phyloP scores from a whole-genome alignment of 495 filamentous ascomycete species.

The Trichocladium uniseriatum region DNA sequence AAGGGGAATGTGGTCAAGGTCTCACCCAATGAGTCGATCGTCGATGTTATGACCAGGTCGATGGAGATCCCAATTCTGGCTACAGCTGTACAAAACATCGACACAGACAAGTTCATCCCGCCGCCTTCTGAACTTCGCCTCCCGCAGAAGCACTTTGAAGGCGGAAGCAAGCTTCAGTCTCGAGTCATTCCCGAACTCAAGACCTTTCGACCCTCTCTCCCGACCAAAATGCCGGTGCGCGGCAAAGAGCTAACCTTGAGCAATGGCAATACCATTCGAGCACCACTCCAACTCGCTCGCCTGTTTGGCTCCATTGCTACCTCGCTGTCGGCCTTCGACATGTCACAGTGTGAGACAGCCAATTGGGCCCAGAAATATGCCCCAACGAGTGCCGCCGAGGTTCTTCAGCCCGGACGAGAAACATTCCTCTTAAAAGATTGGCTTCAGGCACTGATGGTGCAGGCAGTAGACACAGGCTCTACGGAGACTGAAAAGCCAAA shows the following conservation, averaged over 20 bases:
- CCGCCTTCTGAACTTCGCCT: constrained; percentile 36
- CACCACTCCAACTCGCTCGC: constrained; percentile 51
- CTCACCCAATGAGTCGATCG: constrained; percentile 35
- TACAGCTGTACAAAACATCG: constrained; percentile 21
- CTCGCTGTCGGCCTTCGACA: constrained; percentile 72
- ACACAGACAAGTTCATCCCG: constrained; percentile 32
- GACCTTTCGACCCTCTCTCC: constrained; percentile 3
- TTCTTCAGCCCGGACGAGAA: constrained; percentile 70
- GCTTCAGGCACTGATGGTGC: constrained; percentile 67
- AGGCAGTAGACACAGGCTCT: constrained; percentile 59
- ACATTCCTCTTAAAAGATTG: constrained; percentile 67
- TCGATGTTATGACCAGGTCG: constrained; percentile 24
- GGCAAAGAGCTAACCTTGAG: constrained; percentile 8
- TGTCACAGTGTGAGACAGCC: constrained; percentile 57
- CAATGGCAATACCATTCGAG: constrained; percentile 13
- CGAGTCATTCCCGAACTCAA: constrained; percentile 30
- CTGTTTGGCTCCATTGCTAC: constrained; percentile 51
- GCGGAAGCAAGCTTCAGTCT: constrained; percentile 38
- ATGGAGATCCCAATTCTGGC: constrained; percentile 24
- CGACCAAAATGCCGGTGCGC: constrained; percentile 8
- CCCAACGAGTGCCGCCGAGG: constrained; percentile 56
- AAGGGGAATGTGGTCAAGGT: constrained; percentile 41
- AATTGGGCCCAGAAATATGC: constrained; percentile 86
- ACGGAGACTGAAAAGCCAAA: constrained; percentile 40
- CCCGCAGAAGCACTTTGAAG: constrained; percentile 40